Evolutionary conservation across 139 green algal genomes (phyloP).

Genomic region (Nannochloris sp.): DNA sequence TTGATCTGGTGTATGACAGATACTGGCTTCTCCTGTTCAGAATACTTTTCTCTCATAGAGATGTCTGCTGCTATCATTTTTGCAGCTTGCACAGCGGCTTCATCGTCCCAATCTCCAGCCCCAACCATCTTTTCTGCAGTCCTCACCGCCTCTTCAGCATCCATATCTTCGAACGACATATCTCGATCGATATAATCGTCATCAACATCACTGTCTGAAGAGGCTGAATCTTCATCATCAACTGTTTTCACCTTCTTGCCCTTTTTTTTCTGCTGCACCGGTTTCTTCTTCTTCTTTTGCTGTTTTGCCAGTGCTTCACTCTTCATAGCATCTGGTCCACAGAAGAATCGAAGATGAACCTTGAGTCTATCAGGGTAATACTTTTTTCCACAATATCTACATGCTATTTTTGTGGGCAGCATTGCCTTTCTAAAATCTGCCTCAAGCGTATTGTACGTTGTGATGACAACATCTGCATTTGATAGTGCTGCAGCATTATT

Average conservation of each 20-base stretch:
- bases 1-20: slow-evolving; percentile 38
- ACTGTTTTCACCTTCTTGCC: slow-evolving; percentile 6
- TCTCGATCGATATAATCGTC: slow-evolving; percentile 8
- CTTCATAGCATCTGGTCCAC: slow-evolving; percentile 76
- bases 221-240: slow-evolving; percentile 21
- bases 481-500: slow-evolving; percentile 35
- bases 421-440: slow-evolving; percentile 60
- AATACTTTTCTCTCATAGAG: background rate
- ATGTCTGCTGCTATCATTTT: slow-evolving; percentile 25
- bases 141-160: slow-evolving; percentile 25
- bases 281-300: slow-evolving; percentile 61
- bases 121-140: slow-evolving; percentile 1
- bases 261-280: background rate
- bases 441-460: slow-evolving; percentile 87
- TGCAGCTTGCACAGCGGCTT: slow-evolving; percentile 31
- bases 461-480: slow-evolving; percentile 78
- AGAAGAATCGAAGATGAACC: slow-evolving; percentile 81
- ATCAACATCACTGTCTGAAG: slow-evolving; percentile 11
- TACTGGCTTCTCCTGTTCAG: slow-evolving; percentile 6
- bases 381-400: slow-evolving; percentile 74
- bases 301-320: slow-evolving; percentile 66
- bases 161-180: slow-evolving; percentile 17
- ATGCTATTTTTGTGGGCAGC: slow-evolving; percentile 54
- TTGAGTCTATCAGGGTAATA: slow-evolving; percentile 70
- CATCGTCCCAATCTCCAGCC: slow-evolving; percentile 10